Conservation (phyloP, 306 rosid species). For the Biancaea sappan region DNA sequence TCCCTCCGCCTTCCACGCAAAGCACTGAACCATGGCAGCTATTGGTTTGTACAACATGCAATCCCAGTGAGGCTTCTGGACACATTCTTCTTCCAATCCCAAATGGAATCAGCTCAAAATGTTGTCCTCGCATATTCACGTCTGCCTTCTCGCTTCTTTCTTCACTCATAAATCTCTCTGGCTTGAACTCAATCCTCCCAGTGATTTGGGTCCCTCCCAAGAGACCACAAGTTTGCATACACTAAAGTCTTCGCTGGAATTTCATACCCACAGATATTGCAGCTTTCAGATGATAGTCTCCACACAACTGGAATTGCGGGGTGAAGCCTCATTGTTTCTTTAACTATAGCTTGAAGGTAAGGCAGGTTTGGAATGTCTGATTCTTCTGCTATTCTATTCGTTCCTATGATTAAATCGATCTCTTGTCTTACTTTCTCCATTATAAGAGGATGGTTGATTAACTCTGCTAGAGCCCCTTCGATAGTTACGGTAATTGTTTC, state of each 20-base stretch:
- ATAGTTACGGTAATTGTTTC: constrained; percentile 50
- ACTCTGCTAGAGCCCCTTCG: constrained; percentile 61
- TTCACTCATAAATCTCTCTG: constrained; percentile 55
- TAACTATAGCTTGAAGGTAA: constrained; percentile 63
- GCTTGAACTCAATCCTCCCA: constrained; percentile 66
- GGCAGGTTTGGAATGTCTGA: constrained; percentile 66
- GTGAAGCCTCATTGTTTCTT: constrained; percentile 78
- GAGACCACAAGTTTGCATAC: constrained; percentile 64
- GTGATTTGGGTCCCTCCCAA: constrained; percentile 59
- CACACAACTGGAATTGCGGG: constrained; percentile 59
- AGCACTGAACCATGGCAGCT: constrained; percentile 61
- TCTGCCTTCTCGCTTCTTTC: constrained; percentile 33
- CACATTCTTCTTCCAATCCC: constrained; percentile 64
- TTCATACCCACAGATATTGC: constrained; percentile 48
- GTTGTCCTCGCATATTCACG: constrained; percentile 53
- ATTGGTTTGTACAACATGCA: constrained; percentile 49
- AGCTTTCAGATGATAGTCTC: constrained; percentile 50
- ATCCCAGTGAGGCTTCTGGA: constrained; percentile 58
- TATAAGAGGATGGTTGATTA: constrained; percentile 59
- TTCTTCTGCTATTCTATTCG: constrained; percentile 50
- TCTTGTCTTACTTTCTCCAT: constrained; percentile 73
- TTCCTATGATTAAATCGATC: constrained; percentile 44
- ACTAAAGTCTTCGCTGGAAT: constrained; percentile 54
- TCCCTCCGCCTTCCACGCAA: constrained; percentile 48
- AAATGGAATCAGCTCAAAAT: constrained; percentile 57